A percentile compares a stretch with the other conserved stretches of the same genome.
phyloP scores from a whole-genome alignment of 1,139 yeast genomes.

The Arxiozyma telluris region DNA sequence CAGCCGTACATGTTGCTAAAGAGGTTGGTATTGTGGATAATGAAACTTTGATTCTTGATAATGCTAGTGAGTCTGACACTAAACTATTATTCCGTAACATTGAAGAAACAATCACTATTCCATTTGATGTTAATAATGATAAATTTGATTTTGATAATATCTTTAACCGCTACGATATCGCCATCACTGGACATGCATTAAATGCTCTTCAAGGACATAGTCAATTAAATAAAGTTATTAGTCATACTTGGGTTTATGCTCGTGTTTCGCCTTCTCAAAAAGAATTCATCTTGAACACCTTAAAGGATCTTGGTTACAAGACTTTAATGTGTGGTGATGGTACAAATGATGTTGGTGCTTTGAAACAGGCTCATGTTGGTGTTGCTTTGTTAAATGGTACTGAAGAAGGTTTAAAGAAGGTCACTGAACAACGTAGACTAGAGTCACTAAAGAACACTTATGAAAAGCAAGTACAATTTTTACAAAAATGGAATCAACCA shows the following conservation, averaged over 20 bases:
- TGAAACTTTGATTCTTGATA: constrained; percentile 79
- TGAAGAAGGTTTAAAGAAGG: constrained; percentile 84
- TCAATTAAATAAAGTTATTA: constrained; percentile 62
- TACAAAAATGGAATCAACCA: constrained; percentile 75
- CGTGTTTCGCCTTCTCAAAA: constrained; percentile 96
- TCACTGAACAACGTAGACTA: constrained; percentile 69
- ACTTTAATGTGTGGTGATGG: constrained; percentile 99
- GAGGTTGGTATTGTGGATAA: constrained; percentile 82
- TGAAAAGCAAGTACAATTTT: constrained; percentile 72
- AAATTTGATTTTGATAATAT: constrained; percentile 46
- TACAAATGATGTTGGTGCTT: constrained; percentile 98
- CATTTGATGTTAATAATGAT: constrained; percentile 50
- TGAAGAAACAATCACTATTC: constrained; percentile 63
- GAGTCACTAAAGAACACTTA: constrained; percentile 62
- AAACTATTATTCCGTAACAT: constrained; percentile 81
- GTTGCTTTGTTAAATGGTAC: constrained; percentile 96
- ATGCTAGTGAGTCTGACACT: constrained; percentile 55
- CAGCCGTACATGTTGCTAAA: constrained; percentile 96
- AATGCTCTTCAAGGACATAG: constrained; percentile 52
- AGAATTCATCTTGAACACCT: constrained; percentile 75
- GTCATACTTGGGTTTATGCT: constrained; percentile 94
- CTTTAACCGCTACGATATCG: constrained; percentile 68
- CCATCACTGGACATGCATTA: constrained; percentile 91
- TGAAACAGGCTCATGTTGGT: constrained; percentile 97
- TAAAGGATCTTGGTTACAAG: constrained; percentile 82